Base-by-base conservation (phyloP, 2,329 filamentous ascomycete species). In the Trichophyton schoenleinii region DNA sequence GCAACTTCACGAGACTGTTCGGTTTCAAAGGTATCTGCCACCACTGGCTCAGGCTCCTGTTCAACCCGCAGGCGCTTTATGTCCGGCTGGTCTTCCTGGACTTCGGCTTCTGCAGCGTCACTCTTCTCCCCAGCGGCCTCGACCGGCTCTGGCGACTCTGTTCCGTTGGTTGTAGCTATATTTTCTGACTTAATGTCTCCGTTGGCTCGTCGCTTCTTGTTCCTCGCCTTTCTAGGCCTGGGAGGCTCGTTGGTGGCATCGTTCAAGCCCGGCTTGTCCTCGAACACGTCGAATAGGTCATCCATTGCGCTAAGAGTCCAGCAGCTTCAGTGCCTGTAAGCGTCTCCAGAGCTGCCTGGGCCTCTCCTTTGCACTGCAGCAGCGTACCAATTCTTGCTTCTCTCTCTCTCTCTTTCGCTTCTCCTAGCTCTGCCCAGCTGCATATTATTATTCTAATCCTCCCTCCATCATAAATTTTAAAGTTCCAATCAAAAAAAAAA, bases 11-110 rank as follows among this genome's bases (percentile, higher is more conserved):
- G 83, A 65, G 91, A 95, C 76, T 96, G 86, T 70, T 94, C 91
- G 11, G 94, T 97, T 77, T 97, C 86, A 73, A 99, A 99, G 11
- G 87, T 85, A 77, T 99, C 94, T 20, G 92, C 91, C 68, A 97
- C 83, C 55, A 97, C 86, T 3, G 92, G 89, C 64, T 87, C 87
- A 8, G 83, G 83, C 68, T 87, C 87, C 60, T 80, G 77, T 64
- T 85, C 80, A 62, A 76, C 70, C 65, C 79, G 75, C 65, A 72
- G 73, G 57, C 78, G 76, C 68, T 80, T 81, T 63, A 71, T 70
- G 64, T 73, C 76, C 59, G 73, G 78, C 64, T 71, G 73, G 58
- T 72, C 73, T 53, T 74, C 68, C 36, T 69, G 61, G 11, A 31
- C 20, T 44, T 64, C 62, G 0, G 42, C 1, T 8, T 46, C 53